Base-by-base conservation (phyloP, 2,329 filamentous ascomycete species). In the Pseudogymnoascus sp. region DNA sequence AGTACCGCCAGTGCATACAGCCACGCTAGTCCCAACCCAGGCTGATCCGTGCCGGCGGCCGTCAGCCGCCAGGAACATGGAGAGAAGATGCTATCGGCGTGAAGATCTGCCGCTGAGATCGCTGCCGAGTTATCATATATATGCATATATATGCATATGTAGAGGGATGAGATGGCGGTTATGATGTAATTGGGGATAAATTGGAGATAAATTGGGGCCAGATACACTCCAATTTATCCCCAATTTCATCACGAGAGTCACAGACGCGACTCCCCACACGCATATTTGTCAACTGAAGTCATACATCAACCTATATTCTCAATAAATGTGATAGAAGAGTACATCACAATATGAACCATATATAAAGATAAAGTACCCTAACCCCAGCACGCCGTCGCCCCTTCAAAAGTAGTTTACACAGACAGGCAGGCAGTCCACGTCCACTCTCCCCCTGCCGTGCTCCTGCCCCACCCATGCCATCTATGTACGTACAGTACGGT, bases 51-150 rank as follows among this genome's bases (percentile, higher is more conserved):
- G 26, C 26, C 26, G 46, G 31, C 26, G 3, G 26, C 46, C 46
- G 46, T 5, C 46, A 33, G 43, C 43, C 43, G 43, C n/a, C 46
- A 56, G 46, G 46, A 56, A 56, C 46, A 56, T 56, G 46, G 26
- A 56, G 46, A 33, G 46, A 56, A 12, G n/a, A 56, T 56, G 46
- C 46, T 26, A 56, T 56, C 46, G 26, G 46, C 22, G 26, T 56
- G 46, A 56, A 56, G 46, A 56, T 56, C 46, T 56, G 26, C 46
- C 46, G 46, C 46, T 19, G n/a, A 33, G 46, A 56, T 56, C 46
- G 46, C 46, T 33, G 46, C 26, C 26, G 46, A 31, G 26, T 56
- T 56, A 56, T 50, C 43, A 50, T 56, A 56, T 56, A 56, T 33
- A 11, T 19, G 19, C 33, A 56, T 56, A 56, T 33, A 11, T 19